These are phyloP conservation scores for Ophiostoma sp. DNA, from an alignment of 2,329 filamentous ascomycete species.

Conservation along the genomic window DNA sequence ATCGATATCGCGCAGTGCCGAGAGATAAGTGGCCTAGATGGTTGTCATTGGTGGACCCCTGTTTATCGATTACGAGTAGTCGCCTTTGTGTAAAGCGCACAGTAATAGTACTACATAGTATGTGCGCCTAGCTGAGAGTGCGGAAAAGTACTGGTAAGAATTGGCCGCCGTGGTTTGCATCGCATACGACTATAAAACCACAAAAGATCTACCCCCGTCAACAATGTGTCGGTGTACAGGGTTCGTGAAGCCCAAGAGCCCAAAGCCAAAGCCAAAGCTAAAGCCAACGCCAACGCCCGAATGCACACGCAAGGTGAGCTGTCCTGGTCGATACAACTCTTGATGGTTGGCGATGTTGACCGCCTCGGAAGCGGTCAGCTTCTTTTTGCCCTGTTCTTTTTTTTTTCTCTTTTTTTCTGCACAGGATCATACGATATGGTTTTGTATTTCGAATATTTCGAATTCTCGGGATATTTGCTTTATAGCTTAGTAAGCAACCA, in stretches of 20 bases:
- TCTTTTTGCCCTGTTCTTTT: background rate
- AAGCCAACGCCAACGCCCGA: background rate
- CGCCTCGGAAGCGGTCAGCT: background rate
- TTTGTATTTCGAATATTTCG: no score
- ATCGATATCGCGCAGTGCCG: constrained; percentile 10
- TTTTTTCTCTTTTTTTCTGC: no score
- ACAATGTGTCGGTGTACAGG: background rate
- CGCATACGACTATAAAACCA: no score
- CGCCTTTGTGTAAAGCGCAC: background rate
- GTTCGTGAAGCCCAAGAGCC: background rate
- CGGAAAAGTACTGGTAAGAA: background rate
- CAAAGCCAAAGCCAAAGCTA: background rate
- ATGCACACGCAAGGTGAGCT: constrained; percentile 7
- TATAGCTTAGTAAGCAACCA: background rate
- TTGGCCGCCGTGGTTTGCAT: background rate
- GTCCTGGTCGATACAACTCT: background rate
- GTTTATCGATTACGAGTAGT: constrained; percentile 9
- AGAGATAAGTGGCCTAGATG: constrained; percentile 9
- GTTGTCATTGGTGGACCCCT: constrained; percentile 10
- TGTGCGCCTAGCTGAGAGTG: background rate
- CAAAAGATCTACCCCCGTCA: background rate
- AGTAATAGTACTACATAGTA: background rate
- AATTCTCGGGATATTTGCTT: background rate
- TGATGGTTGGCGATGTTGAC: background rate
- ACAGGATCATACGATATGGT: background rate